Percentiles rank a stretch among this genome's conserved stretches.
Conservation (phyloP, 1,139 yeast species). For the Yamadazyma aaseri region DNA sequence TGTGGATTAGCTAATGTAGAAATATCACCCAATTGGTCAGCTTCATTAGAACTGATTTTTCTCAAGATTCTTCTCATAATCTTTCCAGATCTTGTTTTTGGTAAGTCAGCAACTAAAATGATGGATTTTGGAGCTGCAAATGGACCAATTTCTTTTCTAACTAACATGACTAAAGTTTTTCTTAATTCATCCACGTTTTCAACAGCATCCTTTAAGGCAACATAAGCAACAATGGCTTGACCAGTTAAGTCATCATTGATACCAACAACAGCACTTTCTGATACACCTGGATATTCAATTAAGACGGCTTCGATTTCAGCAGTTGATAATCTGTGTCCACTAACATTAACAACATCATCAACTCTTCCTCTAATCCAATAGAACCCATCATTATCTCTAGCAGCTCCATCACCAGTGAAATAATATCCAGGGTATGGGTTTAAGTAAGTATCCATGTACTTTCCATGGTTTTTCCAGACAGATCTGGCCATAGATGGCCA, state of each 20-base stretch:
- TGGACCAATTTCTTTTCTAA: slow-evolving; percentile 94
- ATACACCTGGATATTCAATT: slow-evolving; percentile 73
- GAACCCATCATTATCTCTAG: slow-evolving; percentile 73
- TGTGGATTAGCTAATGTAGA: slow-evolving; percentile 88
- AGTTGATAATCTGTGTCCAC: slow-evolving; percentile 77
- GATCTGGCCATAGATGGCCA: slow-evolving; percentile 85
- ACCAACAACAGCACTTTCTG: slow-evolving; percentile 96
- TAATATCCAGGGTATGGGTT: slow-evolving; percentile 68
- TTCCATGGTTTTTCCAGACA: slow-evolving; percentile 65
- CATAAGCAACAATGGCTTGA: slow-evolving; percentile 94
- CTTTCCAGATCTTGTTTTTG: slow-evolving; percentile 98
- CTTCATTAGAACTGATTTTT: slow-evolving; percentile 86
- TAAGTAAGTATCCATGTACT: slow-evolving; percentile 70
- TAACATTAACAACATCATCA: slow-evolving; percentile 79
- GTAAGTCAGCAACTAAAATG: slow-evolving; percentile 83
- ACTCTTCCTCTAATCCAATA: slow-evolving; percentile 82
- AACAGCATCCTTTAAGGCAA: slow-evolving; percentile 70
- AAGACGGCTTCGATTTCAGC: slow-evolving; percentile 91
- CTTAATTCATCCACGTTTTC: slow-evolving; percentile 60
- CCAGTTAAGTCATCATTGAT: slow-evolving; percentile 94
- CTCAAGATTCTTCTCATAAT: slow-evolving; percentile 97
- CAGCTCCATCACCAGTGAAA: slow-evolving; percentile 83
- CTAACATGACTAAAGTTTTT: slow-evolving; percentile 81
- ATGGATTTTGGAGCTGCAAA: slow-evolving; percentile 97
- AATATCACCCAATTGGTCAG: slow-evolving; percentile 90